Percentiles rank a stretch among this genome's conserved stretches.
These are phyloP conservation scores for Pseudevernia furfuracea DNA, from an alignment of 495 filamentous ascomycete species.

Conservation along the genomic window DNA sequence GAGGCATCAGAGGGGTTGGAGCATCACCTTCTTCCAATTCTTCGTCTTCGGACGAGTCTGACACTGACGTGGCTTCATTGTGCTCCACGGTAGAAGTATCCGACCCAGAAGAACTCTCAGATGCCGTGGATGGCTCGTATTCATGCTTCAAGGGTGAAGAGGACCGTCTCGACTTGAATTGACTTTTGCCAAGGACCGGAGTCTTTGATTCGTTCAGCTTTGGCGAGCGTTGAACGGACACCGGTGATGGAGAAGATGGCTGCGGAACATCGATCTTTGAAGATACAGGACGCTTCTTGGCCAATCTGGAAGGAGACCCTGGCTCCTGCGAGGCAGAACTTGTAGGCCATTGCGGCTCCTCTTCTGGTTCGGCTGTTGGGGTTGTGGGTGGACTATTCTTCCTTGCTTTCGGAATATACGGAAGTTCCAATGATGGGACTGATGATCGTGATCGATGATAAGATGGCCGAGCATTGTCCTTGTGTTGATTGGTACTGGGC, in stretches of 20 bases:
- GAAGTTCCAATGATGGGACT: constrained; percentile 49
- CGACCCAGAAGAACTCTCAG: constrained; percentile 47
- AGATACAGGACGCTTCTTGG: constrained; percentile 14
- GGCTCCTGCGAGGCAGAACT: constrained; percentile 1
- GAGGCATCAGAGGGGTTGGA: constrained; percentile 32
- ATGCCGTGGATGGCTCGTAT: constrained; percentile 85
- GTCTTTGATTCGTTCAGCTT: constrained; percentile 45
- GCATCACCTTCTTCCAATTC: constrained; percentile 45
- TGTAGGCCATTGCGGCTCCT: constrained; percentile 18
- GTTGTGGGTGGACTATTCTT: constrained; percentile 35
- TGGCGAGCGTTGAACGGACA: constrained; percentile 45
- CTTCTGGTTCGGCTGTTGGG: constrained; percentile 25
- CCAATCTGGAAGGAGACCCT: constrained; percentile 8
- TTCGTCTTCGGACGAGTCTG: constrained; percentile 49
- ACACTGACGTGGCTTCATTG: constrained; percentile 42
- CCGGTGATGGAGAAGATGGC: constrained; percentile 44
- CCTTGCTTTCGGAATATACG: constrained; percentile 51
- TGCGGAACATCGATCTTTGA: constrained; percentile 26
- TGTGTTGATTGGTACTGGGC: not conserved
- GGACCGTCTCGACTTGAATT: constrained; percentile 48
- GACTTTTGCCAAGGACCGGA: constrained; percentile 42
- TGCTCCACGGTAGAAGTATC: constrained; percentile 46
- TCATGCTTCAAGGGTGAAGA: constrained; percentile 97
- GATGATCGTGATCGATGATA: constrained; percentile 48
- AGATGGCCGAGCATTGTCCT: constrained; percentile 24